Evolutionary conservation across 305 asterid genomes (phyloP).

Genomic region (Solanum hybrid): DNA sequence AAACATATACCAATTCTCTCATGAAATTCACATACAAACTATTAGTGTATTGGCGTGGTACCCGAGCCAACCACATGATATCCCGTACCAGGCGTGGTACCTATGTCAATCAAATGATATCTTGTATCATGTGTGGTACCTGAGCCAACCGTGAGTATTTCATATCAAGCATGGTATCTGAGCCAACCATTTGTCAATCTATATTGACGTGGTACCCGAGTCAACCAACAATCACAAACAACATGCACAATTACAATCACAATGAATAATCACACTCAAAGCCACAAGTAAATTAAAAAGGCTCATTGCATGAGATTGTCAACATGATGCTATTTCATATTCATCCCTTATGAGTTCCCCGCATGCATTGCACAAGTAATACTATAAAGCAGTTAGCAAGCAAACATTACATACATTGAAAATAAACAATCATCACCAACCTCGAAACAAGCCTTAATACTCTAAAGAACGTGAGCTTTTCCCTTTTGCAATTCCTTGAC

Average conservation of each 20-base stretch:
- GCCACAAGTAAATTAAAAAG: neutral
- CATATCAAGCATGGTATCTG: neutral
- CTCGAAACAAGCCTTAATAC: neutral
- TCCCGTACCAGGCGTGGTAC: too few relatives aligned
- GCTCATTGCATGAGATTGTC: neutral
- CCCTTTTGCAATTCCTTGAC: neutral
- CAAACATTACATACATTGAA: neutral
- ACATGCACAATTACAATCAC: neutral
- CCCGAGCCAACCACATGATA: too few relatives aligned
- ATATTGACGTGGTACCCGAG: neutral
- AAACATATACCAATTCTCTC: too few relatives aligned
- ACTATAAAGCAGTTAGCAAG: neutral
- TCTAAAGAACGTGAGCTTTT: too few relatives aligned
- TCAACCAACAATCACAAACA: neutral
- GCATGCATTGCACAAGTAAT: neutral
- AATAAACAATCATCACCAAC: neutral
- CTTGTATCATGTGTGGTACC: neutral
- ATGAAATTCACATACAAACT: too few relatives aligned
- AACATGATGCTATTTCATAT: neutral
- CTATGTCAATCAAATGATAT: too few relatives aligned
- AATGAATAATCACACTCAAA: neutral
- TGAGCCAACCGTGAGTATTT: neutral
- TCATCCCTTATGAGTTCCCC: neutral
- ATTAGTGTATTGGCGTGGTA: too few relatives aligned
- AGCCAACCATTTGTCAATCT: neutral